Base-by-base conservation (phyloP, 768 basidiomycete genomes). In the Pleurotus djamor region DNA sequence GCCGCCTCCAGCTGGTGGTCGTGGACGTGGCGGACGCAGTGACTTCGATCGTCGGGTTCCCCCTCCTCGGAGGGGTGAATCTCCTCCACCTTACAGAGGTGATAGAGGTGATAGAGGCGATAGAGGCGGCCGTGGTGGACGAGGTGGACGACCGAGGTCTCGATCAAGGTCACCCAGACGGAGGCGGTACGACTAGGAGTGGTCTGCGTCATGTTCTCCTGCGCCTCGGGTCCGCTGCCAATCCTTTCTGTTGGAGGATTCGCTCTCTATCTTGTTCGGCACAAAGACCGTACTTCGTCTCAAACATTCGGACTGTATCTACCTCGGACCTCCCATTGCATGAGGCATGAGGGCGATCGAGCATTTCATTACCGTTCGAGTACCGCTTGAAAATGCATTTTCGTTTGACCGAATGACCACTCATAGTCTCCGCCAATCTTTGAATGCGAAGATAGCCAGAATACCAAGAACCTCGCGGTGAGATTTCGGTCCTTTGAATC, bases 41-140 rank as follows among this genome's bases (percentile, higher is more conserved):
- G 77, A 76, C 38, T 65, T 67, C 17, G 78, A 79, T 33, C 74
- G 76, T 5, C 78, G 85, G 17, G 74, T 82, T 14, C 84, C 83
- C 10, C 79, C 79, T 13, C 80, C 81, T n/a, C 66, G 80, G 48
- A 70, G 77, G 50, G 74, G 71, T 4, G 74, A 75, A 34, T 80
- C 84, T 2, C 83, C 86, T 0, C 81, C 81, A 54, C 79, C 80
- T 28, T 28, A 28, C 21, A 28, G 21, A 28, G 21, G 21, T 3
- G 21, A 28, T 36, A 71, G 76, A 12, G 72, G 82, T n/a, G n/a
- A n/a, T n/a, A n/a, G n/a, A n/a, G 21, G 21, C 21, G 21, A 28
- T 36, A 71, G 76, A 12, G 72, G 82, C 32, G 74, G 76, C 41
- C 65, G 67, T 65, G 73, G 69, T 16, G 70, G 69, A n/a, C 65